These are phyloP conservation scores for Pleurotus platypus DNA, from an alignment of 768 basidiomycete species.

Conservation along the genomic window DNA sequence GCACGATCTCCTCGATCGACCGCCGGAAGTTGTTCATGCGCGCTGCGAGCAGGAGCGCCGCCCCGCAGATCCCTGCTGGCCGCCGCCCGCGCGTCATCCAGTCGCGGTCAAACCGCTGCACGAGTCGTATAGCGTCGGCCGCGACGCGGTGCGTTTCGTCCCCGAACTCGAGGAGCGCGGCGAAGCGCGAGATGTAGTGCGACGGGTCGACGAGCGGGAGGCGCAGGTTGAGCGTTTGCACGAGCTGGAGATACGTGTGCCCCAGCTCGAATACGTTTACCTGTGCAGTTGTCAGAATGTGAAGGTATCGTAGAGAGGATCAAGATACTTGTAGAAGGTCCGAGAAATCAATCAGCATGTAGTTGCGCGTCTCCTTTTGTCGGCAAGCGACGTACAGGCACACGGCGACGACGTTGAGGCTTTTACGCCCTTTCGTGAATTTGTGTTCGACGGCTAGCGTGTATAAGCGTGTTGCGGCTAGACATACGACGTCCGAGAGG, in stretches of 20 bases:
- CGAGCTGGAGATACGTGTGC: conserved; percentile 91
- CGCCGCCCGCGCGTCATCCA: conserved; percentile 97
- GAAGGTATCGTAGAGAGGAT: not conserved
- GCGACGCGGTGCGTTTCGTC: conserved; percentile 92
- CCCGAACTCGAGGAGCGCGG: conserved; percentile 92
- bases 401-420: conserved; percentile 91
- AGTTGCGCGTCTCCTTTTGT: conserved; percentile 84
- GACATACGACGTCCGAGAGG: conserved; percentile 75
- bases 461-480: conserved; percentile 83
- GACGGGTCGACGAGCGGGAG: conserved; percentile 93
- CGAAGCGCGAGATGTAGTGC: conserved; percentile 94
- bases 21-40: conserved; percentile 98
- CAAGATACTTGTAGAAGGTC: conserved; percentile 77
- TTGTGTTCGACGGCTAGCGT: conserved; percentile 92
- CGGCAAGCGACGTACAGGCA: conserved; percentile 94
- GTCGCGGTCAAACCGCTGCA: conserved; percentile 89
- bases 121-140: conserved; percentile 88
- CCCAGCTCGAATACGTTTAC: conserved; percentile 98
- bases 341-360: conserved; percentile 99
- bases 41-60: conserved; percentile 89
- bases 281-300: conserved; percentile 31
- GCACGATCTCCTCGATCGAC: conserved; percentile 92
- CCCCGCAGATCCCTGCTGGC: conserved; percentile 97
- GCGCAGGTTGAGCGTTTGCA: conserved; percentile 80
- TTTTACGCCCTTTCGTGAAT: conserved; percentile 91